Conservation (phyloP, 164 flowering plant species). For the Kalanchoe fedtschenkoi region DNA sequence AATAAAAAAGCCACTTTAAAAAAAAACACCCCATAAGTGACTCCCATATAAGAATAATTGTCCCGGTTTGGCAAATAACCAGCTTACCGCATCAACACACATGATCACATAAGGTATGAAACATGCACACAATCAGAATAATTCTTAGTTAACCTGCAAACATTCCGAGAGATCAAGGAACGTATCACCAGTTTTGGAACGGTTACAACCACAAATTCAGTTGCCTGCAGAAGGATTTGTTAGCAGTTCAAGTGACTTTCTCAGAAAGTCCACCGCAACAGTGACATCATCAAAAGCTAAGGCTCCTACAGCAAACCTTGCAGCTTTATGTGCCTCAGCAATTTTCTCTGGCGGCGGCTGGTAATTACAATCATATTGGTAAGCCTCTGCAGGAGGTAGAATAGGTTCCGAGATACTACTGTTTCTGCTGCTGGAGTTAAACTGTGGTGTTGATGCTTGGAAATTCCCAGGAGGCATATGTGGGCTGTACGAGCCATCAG, state of each 20-base stretch:
- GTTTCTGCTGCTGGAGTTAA: constrained; percentile 22
- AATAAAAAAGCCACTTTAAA: too few species aligned
- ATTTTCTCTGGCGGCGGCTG: constrained; percentile 80
- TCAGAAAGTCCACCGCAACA: constrained; percentile 71
- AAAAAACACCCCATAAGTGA: too few species aligned
- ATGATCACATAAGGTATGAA: too few species aligned
- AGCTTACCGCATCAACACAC: too few species aligned
- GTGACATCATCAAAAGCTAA: constrained; percentile 93
- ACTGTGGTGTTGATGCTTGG: constrained; percentile 25
- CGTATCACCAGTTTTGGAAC: too few species aligned
- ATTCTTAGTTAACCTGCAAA: too few species aligned
- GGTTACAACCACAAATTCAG: constrained; percentile 8
- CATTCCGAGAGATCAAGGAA: too few species aligned
- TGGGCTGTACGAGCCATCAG: constrained; percentile 39
- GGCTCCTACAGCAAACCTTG: constrained; percentile 97
- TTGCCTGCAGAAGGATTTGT: constrained; percentile 78
- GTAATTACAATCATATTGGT: constrained; percentile 64
- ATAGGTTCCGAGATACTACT: constrained; percentile 29
- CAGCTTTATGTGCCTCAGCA: constrained; percentile 96
- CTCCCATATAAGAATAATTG: too few species aligned
- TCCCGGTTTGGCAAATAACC: too few species aligned
- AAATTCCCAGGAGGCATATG: constrained; percentile 31
- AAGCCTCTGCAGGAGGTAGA: constrained; percentile 22
- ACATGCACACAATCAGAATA: too few species aligned
- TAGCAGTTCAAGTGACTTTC: constrained; percentile 72